phyloP scores from a whole-genome alignment of 2,329 filamentous ascomycete genomes.

The Aspergillus fumigatus region DNA sequence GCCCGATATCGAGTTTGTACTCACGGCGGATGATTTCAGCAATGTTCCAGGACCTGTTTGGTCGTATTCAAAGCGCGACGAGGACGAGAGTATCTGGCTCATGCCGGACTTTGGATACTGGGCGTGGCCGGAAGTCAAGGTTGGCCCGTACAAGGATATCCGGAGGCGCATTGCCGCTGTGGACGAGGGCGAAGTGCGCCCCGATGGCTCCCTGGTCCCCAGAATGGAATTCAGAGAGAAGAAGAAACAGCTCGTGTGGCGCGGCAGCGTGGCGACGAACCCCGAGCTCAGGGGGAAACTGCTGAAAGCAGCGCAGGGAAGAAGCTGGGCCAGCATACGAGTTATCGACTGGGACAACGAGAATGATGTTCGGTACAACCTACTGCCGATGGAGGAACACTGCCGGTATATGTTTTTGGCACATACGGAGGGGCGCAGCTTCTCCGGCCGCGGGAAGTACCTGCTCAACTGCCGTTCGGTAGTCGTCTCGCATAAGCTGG shows the following conservation, averaged over 20 bases:
- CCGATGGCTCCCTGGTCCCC: conserved; percentile 13
- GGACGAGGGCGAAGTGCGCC: conserved; percentile 26
- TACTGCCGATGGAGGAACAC: conserved; percentile 49
- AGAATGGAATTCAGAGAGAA: conserved; percentile 34
- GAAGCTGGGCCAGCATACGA: conserved; percentile 46
- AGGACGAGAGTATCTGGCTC: conserved; percentile 44
- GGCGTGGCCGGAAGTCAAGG: conserved; percentile 48
- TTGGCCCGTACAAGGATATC: conserved; percentile 43
- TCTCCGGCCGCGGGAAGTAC: conserved; percentile 52
- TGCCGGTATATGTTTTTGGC: conserved; percentile 53
- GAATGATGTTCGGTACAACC: conserved; percentile 36
- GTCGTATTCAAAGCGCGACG: conserved; percentile 40
- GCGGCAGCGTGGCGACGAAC: conserved; percentile 40
- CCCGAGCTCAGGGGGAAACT: conserved; percentile 37
- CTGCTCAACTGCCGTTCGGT: conserved; percentile 50
- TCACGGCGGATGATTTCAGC: conserved; percentile 44
- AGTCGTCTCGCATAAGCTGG: conserved; percentile 45
- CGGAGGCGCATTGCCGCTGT: conserved; percentile 34
- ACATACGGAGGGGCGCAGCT: conserved; percentile 51
- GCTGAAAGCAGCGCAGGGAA: conserved; percentile 33
- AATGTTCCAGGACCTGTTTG: conserved; percentile 34
- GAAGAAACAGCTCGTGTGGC: conserved; percentile 46
- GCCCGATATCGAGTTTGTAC: conserved; percentile 48
- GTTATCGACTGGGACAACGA: conserved; percentile 40
- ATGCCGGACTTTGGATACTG: conserved; percentile 54